Evolutionary conservation across 805 yeast species (phyloP).

Genomic region (Saturnispora quitensis): DNA sequence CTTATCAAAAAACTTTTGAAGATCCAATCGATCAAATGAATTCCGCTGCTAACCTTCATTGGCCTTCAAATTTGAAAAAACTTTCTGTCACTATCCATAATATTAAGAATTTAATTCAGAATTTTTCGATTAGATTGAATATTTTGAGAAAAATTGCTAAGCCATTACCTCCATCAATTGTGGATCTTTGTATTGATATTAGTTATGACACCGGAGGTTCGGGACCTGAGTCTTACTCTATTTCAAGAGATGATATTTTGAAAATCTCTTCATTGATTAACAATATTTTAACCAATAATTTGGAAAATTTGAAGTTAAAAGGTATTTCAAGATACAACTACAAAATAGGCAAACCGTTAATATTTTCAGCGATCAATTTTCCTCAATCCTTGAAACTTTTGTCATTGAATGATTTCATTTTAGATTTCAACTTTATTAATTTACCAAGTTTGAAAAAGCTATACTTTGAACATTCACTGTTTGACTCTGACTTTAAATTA

Average conservation of each 20-base stretch:
- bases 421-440: conserved; percentile 21
- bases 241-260: conserved; percentile 23
- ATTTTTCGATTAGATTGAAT: conserved; percentile 22
- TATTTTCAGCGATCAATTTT: conserved; percentile 23
- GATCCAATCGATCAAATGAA: conserved; percentile 2
- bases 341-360: conserved; percentile 24
- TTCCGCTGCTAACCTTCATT: conserved; percentile 13
- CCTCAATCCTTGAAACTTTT: conserved; percentile 20
- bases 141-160: conserved; percentile 21
- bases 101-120: conserved; percentile 22
- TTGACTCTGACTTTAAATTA: conserved; percentile 24
- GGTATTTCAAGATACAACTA: conserved; percentile 26
- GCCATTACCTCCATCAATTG: conserved; percentile 22
- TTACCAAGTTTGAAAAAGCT: conserved; percentile 21
- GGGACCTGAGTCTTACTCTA: conserved; percentile 22
- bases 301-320: conserved; percentile 23
- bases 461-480: conserved; percentile 25
- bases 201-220: conserved; percentile 27
- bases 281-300: conserved; percentile 19
- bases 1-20: conserved; percentile 18
- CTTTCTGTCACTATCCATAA: conserved; percentile 25
- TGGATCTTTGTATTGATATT: conserved; percentile 24
- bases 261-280: conserved; percentile 21
- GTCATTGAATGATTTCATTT: conserved; percentile 24
- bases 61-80: conserved; percentile 24